Evolutionary conservation across 2,329 filamentous ascomycete species (phyloP), one percentile per base, ranked within the genome.

Genomic region (Fusarium nanum): DNA sequence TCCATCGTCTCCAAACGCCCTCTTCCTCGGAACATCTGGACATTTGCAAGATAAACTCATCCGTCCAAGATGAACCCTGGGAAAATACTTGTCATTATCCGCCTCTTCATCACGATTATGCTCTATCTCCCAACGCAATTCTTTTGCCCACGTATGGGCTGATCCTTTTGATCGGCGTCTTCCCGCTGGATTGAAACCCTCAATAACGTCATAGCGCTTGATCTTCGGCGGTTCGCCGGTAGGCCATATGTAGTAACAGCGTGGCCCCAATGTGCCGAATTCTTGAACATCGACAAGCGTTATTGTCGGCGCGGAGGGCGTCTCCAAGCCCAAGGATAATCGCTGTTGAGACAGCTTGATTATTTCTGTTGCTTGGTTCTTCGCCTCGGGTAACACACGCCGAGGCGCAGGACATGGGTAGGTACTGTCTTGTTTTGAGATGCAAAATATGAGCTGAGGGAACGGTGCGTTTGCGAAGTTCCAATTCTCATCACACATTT

Each of bases 181-280:
- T 2, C 34, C 34, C 18, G 3, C 18, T 4, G 3, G 2, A 7
- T 37, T 10, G 2, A 37, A 37, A 4, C 1, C 10, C 10, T 37
- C 34, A 0, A 4, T 6, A 9, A 14, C 18, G 8, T n/a, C 23
- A 16, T 23, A 2, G 8, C 12, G 4, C 4, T 3, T 2, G 16
- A 25, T 37, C 6, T 9, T 6, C 13, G 44, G 23, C 6, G n/a
- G n/a, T 2, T 6, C 28, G 13, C 13, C 45, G 7, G 20, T 3
- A 28, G 45, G 45, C 45, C 45, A 30, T 16, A 16, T 11, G 28
- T 30, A 13, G 22, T 10, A 5, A 3, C n/a, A 47, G 18, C 18
- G 7, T 14, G 8, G 8, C 2, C 6, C 22, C 22, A 23, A 23
- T 23, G 5, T 23, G 5, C 22, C 22, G 22, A 23, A 5, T 23